These are phyloP conservation scores for Termitomyces sp. DNA, from an alignment of 768 basidiomycete genomes.

Conservation along the genomic window DNA sequence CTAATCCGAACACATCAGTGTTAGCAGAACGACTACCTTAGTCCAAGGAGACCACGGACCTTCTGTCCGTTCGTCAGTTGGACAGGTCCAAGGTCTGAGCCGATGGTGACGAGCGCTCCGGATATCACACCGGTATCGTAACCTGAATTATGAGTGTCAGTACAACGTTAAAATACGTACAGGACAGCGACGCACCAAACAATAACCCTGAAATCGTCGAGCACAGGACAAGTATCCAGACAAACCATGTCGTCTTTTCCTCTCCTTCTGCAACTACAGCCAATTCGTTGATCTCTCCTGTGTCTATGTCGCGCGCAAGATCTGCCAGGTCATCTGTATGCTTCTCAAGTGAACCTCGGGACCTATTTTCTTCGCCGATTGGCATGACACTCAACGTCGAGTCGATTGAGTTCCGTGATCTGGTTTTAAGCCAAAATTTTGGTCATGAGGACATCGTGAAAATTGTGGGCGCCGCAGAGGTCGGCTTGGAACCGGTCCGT, in stretches of 20 bases:
- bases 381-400: neutral
- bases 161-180: neutral
- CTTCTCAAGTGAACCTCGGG: conserved; percentile 1
- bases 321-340: conserved; percentile 11
- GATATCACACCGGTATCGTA: conserved; percentile 82
- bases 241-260: conserved; percentile 63
- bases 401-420: neutral
- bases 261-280: conserved; percentile 60
- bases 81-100: conserved; percentile 55
- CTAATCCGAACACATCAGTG: conserved; percentile 16
- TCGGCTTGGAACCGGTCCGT: neutral
- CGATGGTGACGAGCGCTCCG: conserved; percentile 73
- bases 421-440: no score
- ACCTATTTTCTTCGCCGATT: neutral
- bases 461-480: neutral
- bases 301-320: conserved; percentile 22
- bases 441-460: neutral
- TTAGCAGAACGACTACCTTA: neutral
- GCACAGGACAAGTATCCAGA: conserved; percentile 71
- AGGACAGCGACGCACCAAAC: conserved; percentile 46
- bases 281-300: conserved; percentile 54
- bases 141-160: conserved; percentile 30
- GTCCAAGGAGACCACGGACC: conserved; percentile 23
- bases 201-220: conserved; percentile 73
- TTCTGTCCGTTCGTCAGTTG: conserved; percentile 58